Base-by-base conservation (phyloP, 1,284 basidiomycete genomes). In the Rhizopogon hawkerae region DNA sequence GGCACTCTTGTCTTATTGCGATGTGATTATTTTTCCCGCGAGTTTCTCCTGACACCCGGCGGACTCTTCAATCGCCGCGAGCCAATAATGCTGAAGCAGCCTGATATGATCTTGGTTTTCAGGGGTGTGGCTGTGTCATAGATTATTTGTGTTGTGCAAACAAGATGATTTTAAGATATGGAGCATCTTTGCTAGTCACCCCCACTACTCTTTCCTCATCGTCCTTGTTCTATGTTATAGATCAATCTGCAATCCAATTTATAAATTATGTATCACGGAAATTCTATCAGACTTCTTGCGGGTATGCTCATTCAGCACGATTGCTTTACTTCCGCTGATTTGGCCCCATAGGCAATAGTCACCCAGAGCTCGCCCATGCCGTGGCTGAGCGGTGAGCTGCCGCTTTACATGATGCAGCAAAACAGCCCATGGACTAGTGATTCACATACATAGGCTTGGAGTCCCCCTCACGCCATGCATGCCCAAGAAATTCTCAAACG, bases 401-500 rank as follows among this genome's bases (percentile, higher is more conserved):
- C 64, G 62, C 63, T 70, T 69, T 69, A 61, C 60, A 62, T 66
- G 64, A 62, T 65, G 68, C 69, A 63, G 63, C 63, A 58, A 56
- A 61, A 66, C 71, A 69, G 70, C 71, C 65, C 65, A 68, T 64
- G 68, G 66, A 70, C 71, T 68, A 63, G 65, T 69, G 60, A 72
- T 67, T 67, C 65, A 64, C 68, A 59, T 60, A 63, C 60, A 62
- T 61, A 64, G 94, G 68, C 89, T 98, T 58, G 91, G 91, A 62
- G 86, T 95, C 48, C 79, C 84, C 56, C 79, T 98, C 58, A 93
- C 92, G 31, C 88, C 90, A 48, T 92, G 88, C 70, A 87, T 86
- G 51, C 91, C 95, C 65, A 88, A 89, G 65, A 95, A 94, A 67
- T 98, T 98, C 71, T 92, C 93, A 60, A 96, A 93, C 65, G 89